Conservation (phyloP, 202 grass and related monocot species). For the Cymbopogon flexuosus region DNA sequence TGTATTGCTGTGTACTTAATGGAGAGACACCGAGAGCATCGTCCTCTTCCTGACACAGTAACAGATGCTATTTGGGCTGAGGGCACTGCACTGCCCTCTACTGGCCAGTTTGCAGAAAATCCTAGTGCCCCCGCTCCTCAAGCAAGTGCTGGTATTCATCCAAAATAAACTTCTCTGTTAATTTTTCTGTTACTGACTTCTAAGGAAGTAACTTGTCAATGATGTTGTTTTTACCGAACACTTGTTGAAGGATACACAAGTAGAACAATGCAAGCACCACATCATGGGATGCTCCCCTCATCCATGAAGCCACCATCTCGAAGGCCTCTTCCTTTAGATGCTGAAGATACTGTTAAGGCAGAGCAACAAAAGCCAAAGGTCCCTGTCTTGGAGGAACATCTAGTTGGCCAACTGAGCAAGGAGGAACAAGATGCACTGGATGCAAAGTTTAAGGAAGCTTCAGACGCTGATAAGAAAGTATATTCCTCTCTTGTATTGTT, state of each 20-base stretch:
- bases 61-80: slow-evolving; percentile 79
- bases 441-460: slow-evolving; percentile 87
- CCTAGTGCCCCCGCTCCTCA: slow-evolving; percentile 43
- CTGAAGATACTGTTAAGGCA: slow-evolving; percentile 38
- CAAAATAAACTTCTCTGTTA: slow-evolving; percentile 19
- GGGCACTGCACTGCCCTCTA: slow-evolving; percentile 75
- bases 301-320: slow-evolving; percentile 64
- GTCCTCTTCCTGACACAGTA: slow-evolving; percentile 73
- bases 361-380: slow-evolving; percentile 79
- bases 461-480: slow-evolving; percentile 92
- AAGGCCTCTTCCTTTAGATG: slow-evolving; percentile 51
- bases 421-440: slow-evolving; percentile 70
- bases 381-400: slow-evolving; percentile 80
- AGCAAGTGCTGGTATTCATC: slow-evolving; percentile 62
- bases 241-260: slow-evolving; percentile 46
- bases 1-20: slow-evolving; percentile 94
- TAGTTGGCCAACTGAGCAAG: slow-evolving; percentile 90
- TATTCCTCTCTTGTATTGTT: background rate
- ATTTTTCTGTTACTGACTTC: slow-evolving; percentile 8
- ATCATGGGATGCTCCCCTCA: slow-evolving; percentile 50
- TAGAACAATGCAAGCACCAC: slow-evolving; percentile 44
- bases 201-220: slow-evolving; percentile 26
- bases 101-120: slow-evolving; percentile 69
- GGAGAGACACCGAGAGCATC: slow-evolving; percentile 84
- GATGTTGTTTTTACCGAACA: slow-evolving; percentile 27